These are phyloP conservation scores for Teunomyces cretensis DNA, from an alignment of 805 yeast genomes.

Conservation along the genomic window DNA sequence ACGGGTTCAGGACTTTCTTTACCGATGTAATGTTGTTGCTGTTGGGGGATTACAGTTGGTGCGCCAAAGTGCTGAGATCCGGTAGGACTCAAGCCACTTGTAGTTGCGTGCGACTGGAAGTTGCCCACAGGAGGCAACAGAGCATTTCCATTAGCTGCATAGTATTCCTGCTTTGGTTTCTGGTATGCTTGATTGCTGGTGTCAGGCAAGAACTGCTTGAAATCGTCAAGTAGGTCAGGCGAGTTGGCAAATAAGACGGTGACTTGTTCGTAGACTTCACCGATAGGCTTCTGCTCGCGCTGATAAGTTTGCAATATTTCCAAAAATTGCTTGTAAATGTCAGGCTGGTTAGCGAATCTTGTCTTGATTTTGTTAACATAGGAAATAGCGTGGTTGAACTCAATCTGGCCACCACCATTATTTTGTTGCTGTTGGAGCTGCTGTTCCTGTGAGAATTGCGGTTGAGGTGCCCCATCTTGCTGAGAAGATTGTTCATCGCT, in stretches of 20 bases:
- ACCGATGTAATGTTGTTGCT: slow-evolving; percentile 5
- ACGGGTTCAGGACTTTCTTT: slow-evolving; percentile 9
- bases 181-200: slow-evolving; percentile 44
- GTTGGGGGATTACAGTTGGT: slow-evolving; percentile 11
- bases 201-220: slow-evolving; percentile 93
- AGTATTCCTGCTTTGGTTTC: slow-evolving; percentile 26
- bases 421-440: slow-evolving; percentile 16
- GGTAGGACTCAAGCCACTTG: slow-evolving; percentile 22
- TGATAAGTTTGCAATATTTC: slow-evolving; percentile 96
- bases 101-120: slow-evolving; percentile 57
- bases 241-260: slow-evolving; percentile 86
- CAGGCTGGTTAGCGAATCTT: slow-evolving; percentile 90
- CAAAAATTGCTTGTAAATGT: slow-evolving; percentile 88
- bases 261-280: slow-evolving; percentile 93
- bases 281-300: slow-evolving; percentile 91
- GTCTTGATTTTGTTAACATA: slow-evolving; percentile 96
- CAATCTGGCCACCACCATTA: slow-evolving; percentile 71
- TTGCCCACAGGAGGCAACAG: slow-evolving; percentile 88
- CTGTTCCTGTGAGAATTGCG: slow-evolving; percentile 17
- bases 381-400: slow-evolving; percentile 94
- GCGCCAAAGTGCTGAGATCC: slow-evolving; percentile 18
- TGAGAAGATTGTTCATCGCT: slow-evolving; percentile 17
- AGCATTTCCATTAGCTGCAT: slow-evolving; percentile 30
- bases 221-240: slow-evolving; percentile 92
- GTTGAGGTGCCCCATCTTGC: slow-evolving; percentile 15